These are phyloP conservation scores for Carex parvula DNA, from an alignment of 176 grass and related monocot species.

Conservation along the genomic window DNA sequence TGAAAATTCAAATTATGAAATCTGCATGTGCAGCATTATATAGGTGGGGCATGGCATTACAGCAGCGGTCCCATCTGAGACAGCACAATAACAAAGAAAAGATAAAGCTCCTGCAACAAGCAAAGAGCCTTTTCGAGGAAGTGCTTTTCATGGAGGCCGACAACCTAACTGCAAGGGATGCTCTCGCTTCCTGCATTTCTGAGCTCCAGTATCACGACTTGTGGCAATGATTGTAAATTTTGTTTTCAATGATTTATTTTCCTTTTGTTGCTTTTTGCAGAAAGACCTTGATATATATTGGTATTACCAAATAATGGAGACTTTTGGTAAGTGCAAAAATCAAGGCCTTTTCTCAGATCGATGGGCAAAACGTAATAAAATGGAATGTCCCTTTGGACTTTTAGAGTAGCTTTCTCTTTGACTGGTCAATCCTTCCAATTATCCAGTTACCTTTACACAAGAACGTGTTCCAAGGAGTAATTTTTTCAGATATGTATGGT, in stretches of 20 bases:
- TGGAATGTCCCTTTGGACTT: not conserved
- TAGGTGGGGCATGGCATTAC: constrained; percentile 75
- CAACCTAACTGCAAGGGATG: constrained; percentile 60
- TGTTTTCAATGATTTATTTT: not conserved
- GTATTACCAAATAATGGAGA: not conserved
- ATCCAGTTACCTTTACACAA: not conserved
- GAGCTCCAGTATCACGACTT: constrained; percentile 72
- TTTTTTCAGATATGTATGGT: not conserved
- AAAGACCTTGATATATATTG: not conserved
- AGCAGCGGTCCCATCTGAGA: constrained; percentile 67
- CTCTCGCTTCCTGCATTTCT: constrained; percentile 75
- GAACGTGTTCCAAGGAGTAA: not conserved
- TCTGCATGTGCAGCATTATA: constrained; percentile 61
- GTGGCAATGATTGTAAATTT: constrained; percentile 33
- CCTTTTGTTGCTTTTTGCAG: not conserved
- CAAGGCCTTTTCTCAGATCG: not conserved
- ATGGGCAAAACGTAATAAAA: not conserved
- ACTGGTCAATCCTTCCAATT: not conserved
- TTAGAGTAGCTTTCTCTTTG: not conserved
- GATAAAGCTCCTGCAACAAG: constrained; percentile 78
- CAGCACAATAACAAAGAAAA: constrained; percentile 56
- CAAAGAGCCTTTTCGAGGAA: constrained; percentile 88
- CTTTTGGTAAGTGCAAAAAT: not conserved
- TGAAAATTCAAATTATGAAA: not conserved
- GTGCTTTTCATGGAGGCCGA: constrained; percentile 68